These are phyloP conservation scores for Triglochin maritima DNA, from an alignment of 106 monocot genomes.

Conservation along the genomic window DNA sequence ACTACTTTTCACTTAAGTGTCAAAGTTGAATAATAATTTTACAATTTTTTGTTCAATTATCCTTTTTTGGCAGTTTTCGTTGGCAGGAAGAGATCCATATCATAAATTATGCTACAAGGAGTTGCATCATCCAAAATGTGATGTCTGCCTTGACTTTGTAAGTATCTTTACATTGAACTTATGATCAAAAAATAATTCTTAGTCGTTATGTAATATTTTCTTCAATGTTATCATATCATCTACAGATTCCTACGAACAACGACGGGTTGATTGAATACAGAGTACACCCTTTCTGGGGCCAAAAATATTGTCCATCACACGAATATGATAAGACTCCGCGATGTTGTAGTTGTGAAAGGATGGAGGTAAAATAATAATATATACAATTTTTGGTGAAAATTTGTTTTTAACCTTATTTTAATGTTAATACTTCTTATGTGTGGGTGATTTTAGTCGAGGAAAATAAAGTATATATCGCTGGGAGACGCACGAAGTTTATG, in stretches of 20 bases:
- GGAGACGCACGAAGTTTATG: slow-evolving; percentile 85
- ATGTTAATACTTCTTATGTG: neutral
- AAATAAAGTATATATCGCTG: slow-evolving; percentile 58
- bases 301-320: slow-evolving; percentile 95
- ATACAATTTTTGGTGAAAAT: neutral
- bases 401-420: neutral
- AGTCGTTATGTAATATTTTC: neutral
- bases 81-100: slow-evolving; percentile 68
- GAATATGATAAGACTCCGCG: slow-evolving; percentile 82
- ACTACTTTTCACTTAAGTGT: no score
- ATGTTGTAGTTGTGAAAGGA: slow-evolving; percentile 89
- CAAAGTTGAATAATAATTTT: no score
- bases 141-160: slow-evolving; percentile 95
- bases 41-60: neutral
- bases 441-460: slow-evolving; percentile 42
- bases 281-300: slow-evolving; percentile 93
- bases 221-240: neutral
- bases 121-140: slow-evolving; percentile 89
- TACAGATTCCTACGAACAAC: slow-evolving; percentile 88
- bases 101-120: slow-evolving; percentile 90
- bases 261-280: slow-evolving; percentile 85
- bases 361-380: slow-evolving; percentile 49
- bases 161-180: slow-evolving; percentile 1
- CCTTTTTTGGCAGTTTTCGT: slow-evolving; percentile 56
- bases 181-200: neutral